phyloP scores from a whole-genome alignment of 1,139 yeast genomes.

The Sugiyamaella xylanicola region DNA sequence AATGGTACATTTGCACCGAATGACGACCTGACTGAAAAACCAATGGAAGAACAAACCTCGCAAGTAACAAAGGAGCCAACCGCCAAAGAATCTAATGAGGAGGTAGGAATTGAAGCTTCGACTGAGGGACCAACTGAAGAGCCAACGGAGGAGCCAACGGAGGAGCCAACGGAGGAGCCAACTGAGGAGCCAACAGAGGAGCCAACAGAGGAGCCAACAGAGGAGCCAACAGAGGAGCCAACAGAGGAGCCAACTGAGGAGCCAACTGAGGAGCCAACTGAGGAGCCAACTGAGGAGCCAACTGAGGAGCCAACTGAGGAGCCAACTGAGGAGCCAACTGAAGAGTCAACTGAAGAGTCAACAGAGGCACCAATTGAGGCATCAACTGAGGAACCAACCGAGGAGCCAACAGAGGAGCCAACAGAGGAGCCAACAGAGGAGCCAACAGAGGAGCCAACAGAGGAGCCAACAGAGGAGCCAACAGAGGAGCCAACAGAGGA shows the following conservation, averaged over 20 bases:
- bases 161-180: neutral
- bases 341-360: conserved; percentile 16
- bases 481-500: neutral
- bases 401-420: conserved; percentile 1
- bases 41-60: too few species aligned
- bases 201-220: neutral
- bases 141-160: neutral
- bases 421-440: neutral
- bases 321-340: neutral
- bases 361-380: conserved; percentile 17
- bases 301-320: neutral
- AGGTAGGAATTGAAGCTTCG: too few species aligned
- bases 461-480: too few species aligned
- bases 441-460: too few species aligned
- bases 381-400: neutral
- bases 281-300: too few species aligned
- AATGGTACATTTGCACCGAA: too few species aligned
- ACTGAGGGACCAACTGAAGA: conserved; percentile 20
- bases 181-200: neutral
- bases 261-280: neutral
- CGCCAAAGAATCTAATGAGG: too few species aligned
- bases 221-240: neutral
- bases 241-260: neutral
- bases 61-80: too few species aligned
- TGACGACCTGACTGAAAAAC: too few species aligned